These are phyloP conservation scores for Phytophthora pinifolia DNA, from an alignment of 352 stramenopile genomes.

Conservation along the genomic window DNA sequence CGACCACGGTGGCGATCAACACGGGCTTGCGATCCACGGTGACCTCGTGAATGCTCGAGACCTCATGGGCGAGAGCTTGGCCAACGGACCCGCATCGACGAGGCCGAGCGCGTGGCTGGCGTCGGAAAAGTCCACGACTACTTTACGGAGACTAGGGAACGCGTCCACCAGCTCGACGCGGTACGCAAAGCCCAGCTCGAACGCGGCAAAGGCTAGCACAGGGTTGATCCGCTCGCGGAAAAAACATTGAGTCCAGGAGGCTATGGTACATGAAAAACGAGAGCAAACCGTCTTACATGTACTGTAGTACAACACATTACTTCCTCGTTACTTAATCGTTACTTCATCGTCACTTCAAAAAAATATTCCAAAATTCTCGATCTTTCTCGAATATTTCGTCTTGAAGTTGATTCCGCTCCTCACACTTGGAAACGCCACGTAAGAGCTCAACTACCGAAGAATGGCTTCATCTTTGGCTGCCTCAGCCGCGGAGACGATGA, in stretches of 20 bases:
- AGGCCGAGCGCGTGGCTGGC: slow-evolving; percentile 15
- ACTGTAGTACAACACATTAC: too few species aligned
- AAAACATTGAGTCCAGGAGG: too few species aligned
- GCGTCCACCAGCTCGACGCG: slow-evolving; percentile 19
- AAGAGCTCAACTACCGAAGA: not conserved
- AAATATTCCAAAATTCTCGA: slow-evolving; percentile 1
- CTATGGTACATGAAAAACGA: too few species aligned
- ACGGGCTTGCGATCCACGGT: slow-evolving; percentile 11
- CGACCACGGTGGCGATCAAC: slow-evolving; percentile 15
- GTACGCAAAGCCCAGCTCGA: slow-evolving; percentile 22
- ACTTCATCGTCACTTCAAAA: too few species aligned
- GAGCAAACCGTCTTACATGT: too few species aligned
- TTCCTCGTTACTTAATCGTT: too few species aligned
- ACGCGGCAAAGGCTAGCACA: slow-evolving; percentile 22
- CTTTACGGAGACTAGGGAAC: slow-evolving; percentile 6
- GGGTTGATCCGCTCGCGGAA: slow-evolving; percentile 40
- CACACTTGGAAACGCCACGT: slow-evolving; percentile 10
- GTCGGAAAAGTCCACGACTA: slow-evolving; percentile 22
- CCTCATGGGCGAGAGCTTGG: slow-evolving; percentile 19
- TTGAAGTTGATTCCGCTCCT: slow-evolving; percentile 9
- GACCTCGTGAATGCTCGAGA: slow-evolving; percentile 22
- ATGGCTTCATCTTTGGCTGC: slow-evolving; percentile 24
- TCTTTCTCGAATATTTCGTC: slow-evolving; percentile 6
- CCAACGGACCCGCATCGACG: slow-evolving; percentile 14
- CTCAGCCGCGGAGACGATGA: slow-evolving; percentile 45